A percentile compares a stretch with the other conserved stretches of the same genome.
Conservation (phyloP, 176 grass and related monocot species). For the Oryza meridionalis region DNA sequence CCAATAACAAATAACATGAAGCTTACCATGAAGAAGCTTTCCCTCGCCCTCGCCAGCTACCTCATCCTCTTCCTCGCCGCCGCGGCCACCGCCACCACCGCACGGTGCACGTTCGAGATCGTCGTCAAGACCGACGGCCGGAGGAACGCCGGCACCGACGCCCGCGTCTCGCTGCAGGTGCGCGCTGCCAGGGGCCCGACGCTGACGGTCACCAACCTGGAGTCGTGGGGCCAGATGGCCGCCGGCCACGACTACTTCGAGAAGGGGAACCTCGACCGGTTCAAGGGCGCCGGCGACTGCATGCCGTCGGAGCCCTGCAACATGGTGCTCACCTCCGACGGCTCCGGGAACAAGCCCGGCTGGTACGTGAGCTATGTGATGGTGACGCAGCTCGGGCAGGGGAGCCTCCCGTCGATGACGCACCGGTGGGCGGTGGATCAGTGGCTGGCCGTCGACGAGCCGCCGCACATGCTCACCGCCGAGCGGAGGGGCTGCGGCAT, state of each 20-base stretch:
- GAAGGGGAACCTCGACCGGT: slow-evolving; percentile 7
- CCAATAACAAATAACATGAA: too few relatives aligned
- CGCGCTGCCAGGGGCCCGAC: not conserved
- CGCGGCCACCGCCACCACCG: not conserved
- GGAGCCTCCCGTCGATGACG: not conserved
- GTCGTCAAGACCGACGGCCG: not conserved
- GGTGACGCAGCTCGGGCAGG: not conserved
- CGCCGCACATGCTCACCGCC: not conserved
- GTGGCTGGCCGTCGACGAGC: not conserved
- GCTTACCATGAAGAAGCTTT: not conserved
- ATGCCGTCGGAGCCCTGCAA: not conserved
- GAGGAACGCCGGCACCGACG: not conserved
- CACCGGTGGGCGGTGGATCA: too few relatives aligned
- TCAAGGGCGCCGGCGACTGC: not conserved
- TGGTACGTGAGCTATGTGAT: slow-evolving; percentile 4
- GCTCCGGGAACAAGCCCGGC: not conserved
- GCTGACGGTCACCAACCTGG: not conserved
- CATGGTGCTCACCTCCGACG: not conserved
- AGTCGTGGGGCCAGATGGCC: slow-evolving; percentile 6
- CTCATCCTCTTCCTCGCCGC: not conserved
- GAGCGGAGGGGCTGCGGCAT: not conserved
- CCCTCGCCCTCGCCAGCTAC: not conserved
- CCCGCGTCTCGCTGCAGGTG: slow-evolving; percentile 3
- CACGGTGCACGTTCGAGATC: slow-evolving; percentile 16
- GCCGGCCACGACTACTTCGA: slow-evolving; percentile 22